A percentile compares a stretch with the other conserved stretches of the same genome.
These are phyloP conservation scores for Schizophyllum commune DNA, from an alignment of 1,284 basidiomycete genomes.

Conservation along the genomic window DNA sequence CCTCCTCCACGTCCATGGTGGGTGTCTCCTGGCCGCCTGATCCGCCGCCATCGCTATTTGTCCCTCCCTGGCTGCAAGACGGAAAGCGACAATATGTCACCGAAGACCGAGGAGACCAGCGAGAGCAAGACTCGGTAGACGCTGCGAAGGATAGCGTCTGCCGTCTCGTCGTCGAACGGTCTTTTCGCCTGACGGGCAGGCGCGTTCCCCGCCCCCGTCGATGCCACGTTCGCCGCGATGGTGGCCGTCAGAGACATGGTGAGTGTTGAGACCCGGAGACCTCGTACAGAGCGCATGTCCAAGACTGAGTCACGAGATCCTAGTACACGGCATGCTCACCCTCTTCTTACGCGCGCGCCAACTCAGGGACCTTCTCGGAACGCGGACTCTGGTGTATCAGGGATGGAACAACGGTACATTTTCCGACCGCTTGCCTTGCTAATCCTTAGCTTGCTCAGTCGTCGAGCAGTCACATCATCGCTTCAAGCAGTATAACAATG, in stretches of 20 bases:
- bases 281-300: neutral
- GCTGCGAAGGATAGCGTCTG: conserved; percentile 7
- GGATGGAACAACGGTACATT: too few relatives aligned
- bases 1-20: neutral
- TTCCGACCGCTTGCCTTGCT: too few relatives aligned
- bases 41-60: neutral
- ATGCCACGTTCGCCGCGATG: neutral
- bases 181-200: neutral
- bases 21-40: neutral
- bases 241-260: neutral
- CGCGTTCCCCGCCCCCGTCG: neutral
- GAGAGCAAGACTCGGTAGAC: conserved; percentile 7
- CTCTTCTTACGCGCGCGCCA: too few relatives aligned
- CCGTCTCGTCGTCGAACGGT: conserved; percentile 3
- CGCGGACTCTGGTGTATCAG: too few relatives aligned
- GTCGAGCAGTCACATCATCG: too few relatives aligned
- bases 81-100: conserved; percentile 8
- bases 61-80: neutral
- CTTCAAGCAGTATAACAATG: too few relatives aligned
- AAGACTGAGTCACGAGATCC: too few relatives aligned
- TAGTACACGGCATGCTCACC: too few relatives aligned
- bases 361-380: too few relatives aligned
- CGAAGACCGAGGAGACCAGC: conserved; percentile 7
- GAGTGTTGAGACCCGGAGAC: neutral
- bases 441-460: too few relatives aligned